A percentile compares a stretch with the other conserved stretches of the same genome.
Evolutionary conservation across 305 asterid species (phyloP).

Genomic region (Fraxinus greggii): DNA sequence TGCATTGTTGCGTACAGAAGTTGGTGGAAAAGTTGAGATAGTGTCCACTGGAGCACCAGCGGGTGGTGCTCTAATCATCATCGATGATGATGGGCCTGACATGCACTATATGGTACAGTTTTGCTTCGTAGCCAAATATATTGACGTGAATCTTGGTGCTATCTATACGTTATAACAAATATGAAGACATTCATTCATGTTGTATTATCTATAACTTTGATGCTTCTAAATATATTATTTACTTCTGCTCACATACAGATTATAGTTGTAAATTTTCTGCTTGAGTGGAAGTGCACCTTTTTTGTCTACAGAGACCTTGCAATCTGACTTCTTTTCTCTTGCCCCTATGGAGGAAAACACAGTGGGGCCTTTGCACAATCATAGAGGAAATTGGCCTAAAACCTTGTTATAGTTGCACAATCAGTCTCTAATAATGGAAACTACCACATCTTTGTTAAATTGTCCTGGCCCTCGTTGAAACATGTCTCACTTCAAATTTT

Average conservation of each 20-base stretch:
- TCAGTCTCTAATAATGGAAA: not conserved
- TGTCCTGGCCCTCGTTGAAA: not conserved
- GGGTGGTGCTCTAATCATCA: constrained; percentile 82
- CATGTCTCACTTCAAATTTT: not conserved
- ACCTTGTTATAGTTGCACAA: not conserved
- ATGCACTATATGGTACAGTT: constrained; percentile 90
- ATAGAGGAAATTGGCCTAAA: not conserved
- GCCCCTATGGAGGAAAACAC: not conserved
- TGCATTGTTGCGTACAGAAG: constrained; percentile 71
- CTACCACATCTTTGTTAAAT: not conserved
- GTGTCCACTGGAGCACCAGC: constrained; percentile 81
- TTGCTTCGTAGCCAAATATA: not conserved
- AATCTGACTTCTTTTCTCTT: not conserved
- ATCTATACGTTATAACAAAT: not conserved
- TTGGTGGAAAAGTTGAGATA: constrained; percentile 74
- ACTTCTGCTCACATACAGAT: not conserved
- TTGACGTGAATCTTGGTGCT: constrained; percentile 11
- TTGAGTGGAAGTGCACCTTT: not conserved
- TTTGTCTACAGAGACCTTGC: not conserved
- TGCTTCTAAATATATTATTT: not conserved
- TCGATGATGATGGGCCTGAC: constrained; percentile 95
- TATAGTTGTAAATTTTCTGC: not conserved
- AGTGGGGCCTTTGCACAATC: not conserved
- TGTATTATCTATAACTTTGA: not conserved
- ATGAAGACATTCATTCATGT: not conserved